Base-by-base conservation (phyloP, 2,329 filamentous ascomycete genomes). In the Dactylellina cionopaga region DNA sequence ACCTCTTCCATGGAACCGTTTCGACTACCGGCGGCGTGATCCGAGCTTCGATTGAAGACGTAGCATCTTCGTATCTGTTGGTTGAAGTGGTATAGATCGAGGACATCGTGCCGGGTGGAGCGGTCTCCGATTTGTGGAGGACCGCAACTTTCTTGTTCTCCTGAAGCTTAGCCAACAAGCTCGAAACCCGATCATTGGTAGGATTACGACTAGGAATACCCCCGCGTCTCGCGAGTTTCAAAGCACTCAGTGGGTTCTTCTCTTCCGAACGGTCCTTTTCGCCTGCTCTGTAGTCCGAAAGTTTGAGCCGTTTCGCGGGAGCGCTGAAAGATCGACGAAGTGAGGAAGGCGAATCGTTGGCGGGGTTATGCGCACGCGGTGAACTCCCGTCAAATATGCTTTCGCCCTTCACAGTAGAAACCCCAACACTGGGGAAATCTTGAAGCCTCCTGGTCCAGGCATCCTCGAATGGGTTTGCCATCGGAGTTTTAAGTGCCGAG, bases 391-490 rank as follows among this genome's bases (percentile, higher is more conserved):
- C 68, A 33, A 72, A 65, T 22, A 65, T 47, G 25, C 74, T 60
- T n/a, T 66, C 41, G 11, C 68, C 44, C 52, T 31, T 63, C 27
- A 47, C 37, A 25, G 37, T 11, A 6, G 68, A 43, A 35, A 59
- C 52, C 1, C 51, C 46, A 15, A 39, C 54, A 15, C 52, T 65
- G 3, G 68, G 59, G 15, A 35, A 31, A 5, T 72, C 59, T 37
- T 71, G 43, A 31, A 72, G 44, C 22, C 68, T 56, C 56, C 89
- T 87, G 76, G 90, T 90, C 91, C 91, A 94, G 1, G 93, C 80
- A 74, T 93, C 90, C 29, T 89, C 80, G 1, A 89, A 90, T 35
- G 91, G 89, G 77, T 93, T 90, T 29, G 88, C 85, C 74, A 89
- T 86, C 10, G 89, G 88, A 0, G 89, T 90, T 75, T 85, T 88